Evolutionary conservation across 495 filamentous ascomycete genomes (phyloP).

Genomic region (Penicillium chermesinum): DNA sequence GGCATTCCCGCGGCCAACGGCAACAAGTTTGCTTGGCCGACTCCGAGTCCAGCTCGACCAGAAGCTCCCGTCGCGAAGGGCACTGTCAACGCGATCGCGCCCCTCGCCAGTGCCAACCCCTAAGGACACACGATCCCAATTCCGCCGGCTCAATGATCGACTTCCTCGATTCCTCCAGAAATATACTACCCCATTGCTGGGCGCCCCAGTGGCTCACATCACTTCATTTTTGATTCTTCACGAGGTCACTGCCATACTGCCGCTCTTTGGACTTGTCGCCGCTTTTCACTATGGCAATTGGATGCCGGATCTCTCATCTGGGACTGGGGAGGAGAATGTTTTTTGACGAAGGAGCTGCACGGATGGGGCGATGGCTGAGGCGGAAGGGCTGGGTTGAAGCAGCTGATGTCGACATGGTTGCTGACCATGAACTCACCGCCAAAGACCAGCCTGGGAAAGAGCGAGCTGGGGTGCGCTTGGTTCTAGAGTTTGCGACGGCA

Average conservation of each 20-base stretch:
- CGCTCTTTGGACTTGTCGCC: slow-evolving; percentile 67
- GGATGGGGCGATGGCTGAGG: slow-evolving; percentile 54
- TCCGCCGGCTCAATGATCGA: slow-evolving; percentile 55
- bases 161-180: slow-evolving; percentile 56
- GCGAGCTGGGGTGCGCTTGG: slow-evolving; percentile 45
- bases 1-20: slow-evolving; percentile 6
- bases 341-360: slow-evolving; percentile 50
- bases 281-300: slow-evolving; percentile 71
- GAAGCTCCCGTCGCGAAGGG: slow-evolving; percentile 15
- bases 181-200: slow-evolving; percentile 62
- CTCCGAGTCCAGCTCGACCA: slow-evolving; percentile 9
- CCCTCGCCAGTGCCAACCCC: slow-evolving; percentile 18
- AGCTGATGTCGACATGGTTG: slow-evolving; percentile 30
- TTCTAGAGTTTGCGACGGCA: slow-evolving; percentile 73
- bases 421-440: slow-evolving; percentile 20
- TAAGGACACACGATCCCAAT: slow-evolving; percentile 39
- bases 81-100: slow-evolving; percentile 26
- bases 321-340: slow-evolving; percentile 37
- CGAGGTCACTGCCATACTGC: slow-evolving; percentile 81
- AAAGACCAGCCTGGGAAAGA: slow-evolving; percentile 3
- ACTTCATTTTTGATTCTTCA: slow-evolving; percentile 85
- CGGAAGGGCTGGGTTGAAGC: slow-evolving; percentile 59
- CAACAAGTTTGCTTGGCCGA: slow-evolving; percentile 9
- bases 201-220: slow-evolving; percentile 76
- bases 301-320: slow-evolving; percentile 52